Evolutionary conservation across 495 filamentous ascomycete genomes (phyloP).

Genomic region (Daldinia concentrica): DNA sequence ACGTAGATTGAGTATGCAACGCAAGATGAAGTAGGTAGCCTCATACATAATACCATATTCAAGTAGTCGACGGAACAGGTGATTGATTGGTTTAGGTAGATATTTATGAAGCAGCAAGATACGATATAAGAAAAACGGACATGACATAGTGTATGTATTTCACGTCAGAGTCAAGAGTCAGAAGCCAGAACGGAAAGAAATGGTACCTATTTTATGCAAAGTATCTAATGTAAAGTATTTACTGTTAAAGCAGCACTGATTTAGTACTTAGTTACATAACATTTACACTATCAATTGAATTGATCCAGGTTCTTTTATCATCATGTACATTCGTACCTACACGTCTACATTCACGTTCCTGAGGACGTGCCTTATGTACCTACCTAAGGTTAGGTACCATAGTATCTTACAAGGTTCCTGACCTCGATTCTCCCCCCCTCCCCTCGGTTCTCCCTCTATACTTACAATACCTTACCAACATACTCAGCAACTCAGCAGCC

Average conservation of each 20-base stretch:
- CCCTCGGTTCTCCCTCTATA: neutral
- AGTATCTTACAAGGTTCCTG: conserved; percentile 9
- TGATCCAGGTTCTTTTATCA: no score
- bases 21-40: conserved; percentile 1
- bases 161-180: no score
- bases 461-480: conserved; percentile 6
- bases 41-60: neutral
- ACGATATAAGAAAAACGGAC: neutral
- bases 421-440: neutral
- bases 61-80: neutral
- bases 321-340: neutral
- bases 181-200: neutral
- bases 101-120: neutral
- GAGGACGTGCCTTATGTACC: conserved; percentile 3
- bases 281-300: no score
- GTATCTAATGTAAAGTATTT: neutral
- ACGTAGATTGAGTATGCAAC: neutral
- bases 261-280: neutral
- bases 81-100: neutral
- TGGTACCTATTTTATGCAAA: neutral
- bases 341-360: conserved; percentile 10
- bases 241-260: neutral
- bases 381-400: no score
- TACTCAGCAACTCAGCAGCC: neutral
- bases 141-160: neutral